Evolutionary conservation across 1,284 basidiomycete genomes (phyloP).

Genomic region (Salmacisia buchloeana): DNA sequence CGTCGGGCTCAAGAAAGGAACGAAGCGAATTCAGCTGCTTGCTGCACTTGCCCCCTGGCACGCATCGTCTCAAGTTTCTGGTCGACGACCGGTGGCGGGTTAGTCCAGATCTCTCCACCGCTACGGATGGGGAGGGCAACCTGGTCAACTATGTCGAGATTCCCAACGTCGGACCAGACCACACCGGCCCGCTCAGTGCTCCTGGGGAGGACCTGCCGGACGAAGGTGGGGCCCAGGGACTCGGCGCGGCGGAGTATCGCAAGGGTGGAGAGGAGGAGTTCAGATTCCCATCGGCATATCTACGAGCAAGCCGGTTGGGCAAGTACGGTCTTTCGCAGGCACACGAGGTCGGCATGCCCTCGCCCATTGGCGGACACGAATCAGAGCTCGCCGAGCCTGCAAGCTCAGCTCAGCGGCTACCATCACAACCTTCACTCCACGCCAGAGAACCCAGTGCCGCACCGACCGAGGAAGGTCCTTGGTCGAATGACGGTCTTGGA

Average conservation of each 20-base stretch:
- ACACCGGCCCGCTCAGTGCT: conserved; percentile 39
- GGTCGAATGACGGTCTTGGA: too few species aligned
- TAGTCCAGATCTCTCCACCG: conserved; percentile 71
- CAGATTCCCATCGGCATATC: background rate
- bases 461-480: background rate
- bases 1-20: background rate
- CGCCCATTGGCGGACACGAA: background rate
- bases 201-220: conserved; percentile 38
- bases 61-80: conserved; percentile 91
- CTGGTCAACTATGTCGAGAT: conserved; percentile 74
- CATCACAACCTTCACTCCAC: background rate
- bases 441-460: background rate
- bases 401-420: too few species aligned
- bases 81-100: conserved; percentile 84
- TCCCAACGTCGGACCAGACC: conserved; percentile 38
- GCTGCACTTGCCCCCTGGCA: conserved; percentile 65
- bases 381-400: background rate
- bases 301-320: background rate
- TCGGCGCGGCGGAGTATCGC: background rate
- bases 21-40: conserved; percentile 21
- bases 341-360: background rate
- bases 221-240: background rate
- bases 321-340: background rate
- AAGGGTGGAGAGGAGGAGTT: background rate
- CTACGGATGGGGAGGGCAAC: conserved; percentile 89